A percentile compares a stretch with the other conserved stretches of the same genome.
phyloP scores from a whole-genome alignment of 345 rosid genomes.

The Tarenaya hassleriana region DNA sequence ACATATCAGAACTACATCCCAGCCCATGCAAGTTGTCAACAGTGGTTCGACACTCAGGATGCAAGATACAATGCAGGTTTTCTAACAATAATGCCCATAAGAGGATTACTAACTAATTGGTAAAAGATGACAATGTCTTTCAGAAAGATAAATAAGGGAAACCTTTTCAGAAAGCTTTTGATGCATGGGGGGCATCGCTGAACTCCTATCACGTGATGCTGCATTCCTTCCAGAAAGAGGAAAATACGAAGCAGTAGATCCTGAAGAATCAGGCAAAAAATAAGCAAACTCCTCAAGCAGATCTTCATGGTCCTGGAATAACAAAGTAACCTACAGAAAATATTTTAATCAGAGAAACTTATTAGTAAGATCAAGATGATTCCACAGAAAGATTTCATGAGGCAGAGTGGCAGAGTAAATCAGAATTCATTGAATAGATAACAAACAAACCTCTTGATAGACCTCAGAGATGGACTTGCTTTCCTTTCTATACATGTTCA shows the following conservation, averaged over 20 bases:
- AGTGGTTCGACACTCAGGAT: too few relatives aligned
- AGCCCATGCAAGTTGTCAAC: too few relatives aligned
- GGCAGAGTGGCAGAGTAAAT: constrained; percentile 12
- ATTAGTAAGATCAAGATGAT: background rate
- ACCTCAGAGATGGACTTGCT: constrained; percentile 81
- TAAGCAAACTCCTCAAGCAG: constrained; percentile 78
- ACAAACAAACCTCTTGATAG: constrained; percentile 62
- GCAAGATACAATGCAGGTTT: too few relatives aligned
- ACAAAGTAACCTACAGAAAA: constrained; percentile 61
- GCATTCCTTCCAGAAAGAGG: constrained; percentile 49
- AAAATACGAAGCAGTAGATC: constrained; percentile 44
- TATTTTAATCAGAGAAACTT: constrained; percentile 3
- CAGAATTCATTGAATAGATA: constrained; percentile 4
- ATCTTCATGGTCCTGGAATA: constrained; percentile 75
- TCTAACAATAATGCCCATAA: too few relatives aligned
- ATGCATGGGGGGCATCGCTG: constrained; percentile 46
- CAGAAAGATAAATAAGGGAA: constrained; percentile 12
- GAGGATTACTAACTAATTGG: too few relatives aligned
- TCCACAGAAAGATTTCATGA: constrained; percentile 16
- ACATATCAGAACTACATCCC: too few relatives aligned
- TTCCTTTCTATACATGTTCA: constrained; percentile 81
- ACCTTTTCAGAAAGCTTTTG: constrained; percentile 74
- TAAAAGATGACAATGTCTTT: background rate
- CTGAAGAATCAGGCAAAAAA: constrained; percentile 80
- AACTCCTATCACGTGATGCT: constrained; percentile 48